These are phyloP conservation scores for Cylindrotheca closterium DNA, from an alignment of 108 stramenopile genomes.

Conservation along the genomic window DNA sequence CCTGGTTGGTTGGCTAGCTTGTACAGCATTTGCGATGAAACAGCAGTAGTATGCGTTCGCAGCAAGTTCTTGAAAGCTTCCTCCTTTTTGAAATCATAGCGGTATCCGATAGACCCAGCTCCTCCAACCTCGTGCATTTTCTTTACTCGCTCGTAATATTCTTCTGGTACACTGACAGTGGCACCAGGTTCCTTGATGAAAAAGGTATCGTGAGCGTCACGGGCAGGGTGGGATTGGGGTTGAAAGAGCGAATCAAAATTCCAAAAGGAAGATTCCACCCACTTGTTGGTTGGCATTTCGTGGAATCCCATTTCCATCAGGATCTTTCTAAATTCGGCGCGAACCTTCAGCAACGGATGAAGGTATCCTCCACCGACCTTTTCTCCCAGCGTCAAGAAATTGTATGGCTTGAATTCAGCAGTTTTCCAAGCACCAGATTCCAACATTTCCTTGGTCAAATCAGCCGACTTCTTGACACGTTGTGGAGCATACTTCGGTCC, in stretches of 20 bases:
- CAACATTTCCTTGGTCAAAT: conserved; percentile 97
- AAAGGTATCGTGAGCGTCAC: conserved; percentile 99
- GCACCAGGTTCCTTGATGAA: conserved; percentile 96
- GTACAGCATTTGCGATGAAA: conserved; percentile 96
- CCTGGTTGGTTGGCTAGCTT: conserved; percentile 95
- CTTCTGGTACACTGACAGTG: conserved; percentile 89
- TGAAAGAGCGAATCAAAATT: conserved; percentile 99
- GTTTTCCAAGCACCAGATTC: conserved; percentile 90
- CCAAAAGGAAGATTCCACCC: conserved; percentile 99
- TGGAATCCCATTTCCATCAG: conserved; percentile 99
- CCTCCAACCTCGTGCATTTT: conserved; percentile 97
- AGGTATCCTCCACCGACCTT: conserved; percentile 92
- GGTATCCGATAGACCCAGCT: conserved; percentile 93
- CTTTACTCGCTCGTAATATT: conserved; percentile 97
- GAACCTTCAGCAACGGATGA: conserved; percentile 97
- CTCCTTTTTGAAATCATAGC: conserved; percentile 90
- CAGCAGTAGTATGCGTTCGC: conserved; percentile 98
- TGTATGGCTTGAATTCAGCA: conserved; percentile 96
- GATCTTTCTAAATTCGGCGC: conserved; percentile 93
- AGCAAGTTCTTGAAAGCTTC: conserved; percentile 98
- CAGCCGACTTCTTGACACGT: conserved; percentile 91
- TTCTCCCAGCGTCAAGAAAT: conserved; percentile 92
- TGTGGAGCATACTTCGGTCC: conserved; percentile 81
- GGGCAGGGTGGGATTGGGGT: conserved; percentile 98
- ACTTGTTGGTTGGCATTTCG: conserved; percentile 99